Evolutionary conservation across 768 basidiomycete species (phyloP).

Genomic region (Calocera cornea): DNA sequence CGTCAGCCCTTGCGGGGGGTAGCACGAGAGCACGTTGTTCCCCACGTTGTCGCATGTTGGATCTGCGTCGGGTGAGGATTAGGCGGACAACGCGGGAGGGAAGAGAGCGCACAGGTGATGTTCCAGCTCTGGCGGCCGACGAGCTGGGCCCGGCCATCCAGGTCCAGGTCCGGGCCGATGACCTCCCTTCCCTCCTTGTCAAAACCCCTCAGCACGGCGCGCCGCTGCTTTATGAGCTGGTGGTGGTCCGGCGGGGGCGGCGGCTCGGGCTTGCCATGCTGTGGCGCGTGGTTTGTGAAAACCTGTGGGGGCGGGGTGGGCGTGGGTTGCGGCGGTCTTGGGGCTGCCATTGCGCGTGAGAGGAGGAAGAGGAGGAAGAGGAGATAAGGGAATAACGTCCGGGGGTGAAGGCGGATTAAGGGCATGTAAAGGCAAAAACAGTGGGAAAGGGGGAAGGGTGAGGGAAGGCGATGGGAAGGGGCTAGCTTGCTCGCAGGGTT

Average conservation of each 20-base stretch:
- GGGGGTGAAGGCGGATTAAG: neutral
- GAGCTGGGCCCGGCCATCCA: neutral
- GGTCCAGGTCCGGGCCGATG: neutral
- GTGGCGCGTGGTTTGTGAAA: neutral
- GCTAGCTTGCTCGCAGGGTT: neutral
- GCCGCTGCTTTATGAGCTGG: neutral
- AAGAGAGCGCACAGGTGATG: neutral
- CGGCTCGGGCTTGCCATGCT: neutral
- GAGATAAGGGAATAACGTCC: neutral
- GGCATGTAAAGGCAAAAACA: neutral
- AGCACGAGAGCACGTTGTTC: constrained; percentile 69
- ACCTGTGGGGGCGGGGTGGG: neutral
- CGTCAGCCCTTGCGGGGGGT: constrained; percentile 40
- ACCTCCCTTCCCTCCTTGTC: neutral
- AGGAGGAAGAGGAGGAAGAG: neutral
- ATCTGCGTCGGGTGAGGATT: constrained; percentile 13
- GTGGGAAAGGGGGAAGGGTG: neutral
- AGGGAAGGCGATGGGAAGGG: neutral
- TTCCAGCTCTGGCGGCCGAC: neutral
- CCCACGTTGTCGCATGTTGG: constrained; percentile 29
- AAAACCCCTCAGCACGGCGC: neutral
- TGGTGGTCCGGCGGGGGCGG: neutral
- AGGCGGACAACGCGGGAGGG: neutral
- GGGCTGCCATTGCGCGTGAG: neutral
- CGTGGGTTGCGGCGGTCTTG: neutral